Base-by-base conservation (phyloP, 2,329 filamentous ascomycete species). In the Leptographium galeiforme region DNA sequence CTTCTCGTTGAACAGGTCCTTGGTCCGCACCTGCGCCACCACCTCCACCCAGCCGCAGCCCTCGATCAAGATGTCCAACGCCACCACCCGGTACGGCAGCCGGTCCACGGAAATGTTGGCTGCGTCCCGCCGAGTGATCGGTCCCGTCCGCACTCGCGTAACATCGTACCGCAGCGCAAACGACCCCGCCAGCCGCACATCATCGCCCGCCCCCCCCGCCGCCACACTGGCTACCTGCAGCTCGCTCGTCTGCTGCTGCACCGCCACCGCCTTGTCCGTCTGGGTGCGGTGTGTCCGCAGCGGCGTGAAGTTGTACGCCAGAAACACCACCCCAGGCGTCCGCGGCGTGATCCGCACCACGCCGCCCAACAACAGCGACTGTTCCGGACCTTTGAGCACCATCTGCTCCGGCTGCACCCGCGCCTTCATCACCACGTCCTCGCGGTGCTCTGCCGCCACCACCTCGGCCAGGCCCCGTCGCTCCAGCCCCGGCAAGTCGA, bases 1-100 rank as follows among this genome's bases (percentile, higher is more conserved):
- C 16, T 4, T 6, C 16, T 56, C 56, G 6, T 39, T 47, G 47
- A 57, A 69, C 53, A 75, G 67, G 55, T 75, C 71, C 62, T 68
- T 77, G 16, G 74, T 78, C 50, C 91, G 80, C 11, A 94, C 80
- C 68, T 98, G 91, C 4, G 84, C 84, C 0, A 82, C 83, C 43
- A 98, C 67, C 68, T 98, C 93, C 2, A 98, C 77, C 87, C 94
- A 98, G 8, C 93, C 93, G 32, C 89, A 84, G 2, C 93, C 89
- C 66, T 97, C 91, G 50, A 98, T 82, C 14, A 98, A 71, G 30
- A 98, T 81, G 63, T 98, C 94, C 0, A 84, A 78, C 10, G 85
- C 81, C 56, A 93, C 75, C 2, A 97, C 81, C 14, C 79, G 78
- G 67, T 90, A 98, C 0, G 89, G 88, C 6, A 97, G 71, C 16